phyloP scores from a whole-genome alignment of 2,329 filamentous ascomycete species.

The Huntiella decipiens region DNA sequence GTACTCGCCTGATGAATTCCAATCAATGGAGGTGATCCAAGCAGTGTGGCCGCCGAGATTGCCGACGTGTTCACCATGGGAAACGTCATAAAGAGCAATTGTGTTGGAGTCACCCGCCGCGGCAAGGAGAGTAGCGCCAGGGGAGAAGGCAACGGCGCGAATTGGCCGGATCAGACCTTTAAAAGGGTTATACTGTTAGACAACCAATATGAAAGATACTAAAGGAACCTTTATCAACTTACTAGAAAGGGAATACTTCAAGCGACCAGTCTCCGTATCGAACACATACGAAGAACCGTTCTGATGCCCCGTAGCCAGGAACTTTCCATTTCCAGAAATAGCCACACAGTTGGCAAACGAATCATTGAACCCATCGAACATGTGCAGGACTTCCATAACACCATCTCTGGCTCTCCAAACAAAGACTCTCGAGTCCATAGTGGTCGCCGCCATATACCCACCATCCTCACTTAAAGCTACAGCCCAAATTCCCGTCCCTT shows the following conservation, averaged over 20 bases:
- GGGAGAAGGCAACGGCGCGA: conserved; percentile 72
- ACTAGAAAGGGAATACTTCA: conserved; percentile 74
- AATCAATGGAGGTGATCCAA: conserved; percentile 84
- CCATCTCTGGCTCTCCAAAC: conserved; percentile 34
- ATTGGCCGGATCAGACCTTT: conserved; percentile 24
- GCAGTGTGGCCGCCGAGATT: conserved; percentile 62
- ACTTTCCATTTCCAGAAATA: conserved; percentile 57
- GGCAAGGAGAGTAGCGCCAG: conserved; percentile 64
- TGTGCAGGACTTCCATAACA: conserved; percentile 74
- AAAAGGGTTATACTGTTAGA: not conserved
- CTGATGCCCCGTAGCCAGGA: conserved; percentile 83
- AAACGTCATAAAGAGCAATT: conserved; percentile 82
- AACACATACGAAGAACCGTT: conserved; percentile 88
- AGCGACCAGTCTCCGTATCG: conserved; percentile 71
- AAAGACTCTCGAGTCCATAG: conserved; percentile 26
- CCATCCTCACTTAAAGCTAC: conserved; percentile 72
- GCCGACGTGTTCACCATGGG: conserved; percentile 78
- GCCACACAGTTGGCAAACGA: conserved; percentile 78
- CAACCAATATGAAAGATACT: not conserved
- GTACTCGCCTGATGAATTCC: conserved; percentile 85
- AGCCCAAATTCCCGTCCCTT: conserved; percentile 66
- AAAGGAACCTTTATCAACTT: conserved; percentile 10
- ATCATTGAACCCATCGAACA: conserved; percentile 43
- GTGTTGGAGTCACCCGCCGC: conserved; percentile 77
- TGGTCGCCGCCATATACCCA: conserved; percentile 67